Evolutionary conservation across 441 rosid species (phyloP).

Genomic region (Jatropha multifida): DNA sequence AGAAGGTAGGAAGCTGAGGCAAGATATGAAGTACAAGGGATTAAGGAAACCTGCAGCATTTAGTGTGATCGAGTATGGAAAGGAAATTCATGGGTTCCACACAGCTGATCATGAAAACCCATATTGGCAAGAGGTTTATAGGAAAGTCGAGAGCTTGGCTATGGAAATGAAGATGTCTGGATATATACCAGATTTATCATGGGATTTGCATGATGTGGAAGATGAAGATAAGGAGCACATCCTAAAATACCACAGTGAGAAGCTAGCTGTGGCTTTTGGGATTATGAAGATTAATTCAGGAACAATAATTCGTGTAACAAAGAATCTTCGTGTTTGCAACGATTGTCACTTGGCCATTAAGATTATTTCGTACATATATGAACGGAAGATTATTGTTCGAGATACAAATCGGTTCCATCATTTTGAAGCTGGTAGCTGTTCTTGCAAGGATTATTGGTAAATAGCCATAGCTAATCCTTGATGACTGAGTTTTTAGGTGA

Average conservation of each 20-base stretch:
- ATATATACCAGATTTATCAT: slow-evolving; percentile 42
- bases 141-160: slow-evolving; percentile 34
- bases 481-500: too few relatives aligned
- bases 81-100: slow-evolving; percentile 44
- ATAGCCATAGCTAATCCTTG: neutral
- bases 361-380: slow-evolving; percentile 32
- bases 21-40: slow-evolving; percentile 43
- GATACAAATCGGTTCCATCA: slow-evolving; percentile 53
- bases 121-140: slow-evolving; percentile 32
- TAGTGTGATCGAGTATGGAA: slow-evolving; percentile 37
- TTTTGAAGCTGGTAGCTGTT: slow-evolving; percentile 45
- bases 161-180: slow-evolving; percentile 44
- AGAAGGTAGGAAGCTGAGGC: slow-evolving; percentile 49
- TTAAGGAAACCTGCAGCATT: slow-evolving; percentile 54
- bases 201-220: slow-evolving; percentile 48
- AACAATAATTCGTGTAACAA: slow-evolving; percentile 34
- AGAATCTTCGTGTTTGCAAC: slow-evolving; percentile 48
- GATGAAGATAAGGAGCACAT: slow-evolving; percentile 51
- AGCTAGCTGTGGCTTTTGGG: slow-evolving; percentile 53
- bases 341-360: slow-evolving; percentile 48
- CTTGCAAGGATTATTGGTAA: slow-evolving; percentile 58
- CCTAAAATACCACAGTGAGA: slow-evolving; percentile 49
- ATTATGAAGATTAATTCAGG: slow-evolving; percentile 30
- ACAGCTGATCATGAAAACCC: slow-evolving; percentile 47
- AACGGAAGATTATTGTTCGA: slow-evolving; percentile 37